Evolutionary conservation across 1,139 yeast genomes (phyloP).

Genomic region (Diutina catenulata): DNA sequence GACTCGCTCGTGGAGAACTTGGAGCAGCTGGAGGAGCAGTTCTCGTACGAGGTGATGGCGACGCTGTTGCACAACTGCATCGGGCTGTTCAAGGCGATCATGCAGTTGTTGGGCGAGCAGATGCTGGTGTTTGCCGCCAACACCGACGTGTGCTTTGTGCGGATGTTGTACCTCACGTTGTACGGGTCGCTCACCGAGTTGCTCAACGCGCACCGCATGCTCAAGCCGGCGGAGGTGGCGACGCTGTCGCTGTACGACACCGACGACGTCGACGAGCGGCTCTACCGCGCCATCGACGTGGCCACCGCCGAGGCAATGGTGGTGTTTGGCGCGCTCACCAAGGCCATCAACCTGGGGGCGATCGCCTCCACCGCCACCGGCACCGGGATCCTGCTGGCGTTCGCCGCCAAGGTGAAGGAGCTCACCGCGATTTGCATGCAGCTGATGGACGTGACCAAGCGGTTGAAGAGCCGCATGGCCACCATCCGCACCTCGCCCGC

Average conservation of each 20-base stretch:
- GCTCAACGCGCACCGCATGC: conserved; percentile 53
- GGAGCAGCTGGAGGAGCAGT: conserved; percentile 40
- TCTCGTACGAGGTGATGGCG: too few species aligned
- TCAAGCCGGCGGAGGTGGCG: not conserved
- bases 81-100: conserved; percentile 39
- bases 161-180: conserved; percentile 62
- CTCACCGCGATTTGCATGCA: conserved; percentile 66
- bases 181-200: conserved; percentile 70
- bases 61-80: conserved; percentile 24
- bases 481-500: conserved; percentile 38
- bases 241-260: conserved; percentile 10
- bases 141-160: conserved; percentile 56
- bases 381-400: conserved; percentile 23
- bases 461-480: conserved; percentile 46
- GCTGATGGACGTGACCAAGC: conserved; percentile 70
- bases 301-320: conserved; percentile 72
- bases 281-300: conserved; percentile 60
- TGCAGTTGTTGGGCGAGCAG: conserved; percentile 36
- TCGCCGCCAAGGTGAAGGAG: conserved; percentile 62
- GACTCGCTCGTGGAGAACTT: conserved; percentile 48
- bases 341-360: conserved; percentile 66
- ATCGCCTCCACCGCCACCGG: conserved; percentile 24
- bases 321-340: conserved; percentile 68
- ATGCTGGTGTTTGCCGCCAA: conserved; percentile 36
- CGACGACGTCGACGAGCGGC: conserved; percentile 60